Evolutionary conservation across 108 stramenopile genomes (phyloP), one percentile per base, ranked within the genome.

Genomic region (Parmales sp.): DNA sequence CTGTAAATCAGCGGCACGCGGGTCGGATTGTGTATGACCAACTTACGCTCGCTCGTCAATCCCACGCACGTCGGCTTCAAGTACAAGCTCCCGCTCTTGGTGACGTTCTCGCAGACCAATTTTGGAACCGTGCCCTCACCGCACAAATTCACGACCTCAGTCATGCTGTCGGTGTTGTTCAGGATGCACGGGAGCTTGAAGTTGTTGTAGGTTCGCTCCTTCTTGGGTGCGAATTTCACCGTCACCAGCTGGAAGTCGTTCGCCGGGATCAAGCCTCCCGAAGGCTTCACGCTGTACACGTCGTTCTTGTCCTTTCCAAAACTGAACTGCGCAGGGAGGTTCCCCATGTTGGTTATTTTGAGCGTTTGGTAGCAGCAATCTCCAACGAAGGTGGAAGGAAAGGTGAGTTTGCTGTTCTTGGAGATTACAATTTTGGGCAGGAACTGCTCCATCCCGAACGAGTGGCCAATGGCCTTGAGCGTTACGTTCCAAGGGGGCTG

Each of bases 401-500:
- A 73, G 34, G 44, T 31, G 36, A 65, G 38, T n/a, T 38, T n/a
- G 22, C 31, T 39, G 20, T n/a, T n/a, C 65, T 43, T 23, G 54
- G 29, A 34, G n/a, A 20, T 60, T 22, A 2, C 11, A 25, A 66
- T 26, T n/a, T 43, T 26, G 31, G 38, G 49, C 26, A 68, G 38
- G 38, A 64, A 39, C 45, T 63, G 43, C 66, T 67, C 68, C 41
- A 29, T 34, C 38, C 39, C 31, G 68, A 51, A 66, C 28, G 67
- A 66, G 51, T 74, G 45, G 48, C 73, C 63, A 2, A 29, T n/a
- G 5, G 38, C 44, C 8, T 19, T 16, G n/a, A 86, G 22, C 9
- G 65, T 28, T 3, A 83, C 37, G 51, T 51, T 75, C 81, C 76
- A 82, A 1, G 84, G 83, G 11, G 84, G 84, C 31, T 66, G 71